phyloP scores from a whole-genome alignment of 495 filamentous ascomycete genomes.

The Aspergillus homomorphus region DNA sequence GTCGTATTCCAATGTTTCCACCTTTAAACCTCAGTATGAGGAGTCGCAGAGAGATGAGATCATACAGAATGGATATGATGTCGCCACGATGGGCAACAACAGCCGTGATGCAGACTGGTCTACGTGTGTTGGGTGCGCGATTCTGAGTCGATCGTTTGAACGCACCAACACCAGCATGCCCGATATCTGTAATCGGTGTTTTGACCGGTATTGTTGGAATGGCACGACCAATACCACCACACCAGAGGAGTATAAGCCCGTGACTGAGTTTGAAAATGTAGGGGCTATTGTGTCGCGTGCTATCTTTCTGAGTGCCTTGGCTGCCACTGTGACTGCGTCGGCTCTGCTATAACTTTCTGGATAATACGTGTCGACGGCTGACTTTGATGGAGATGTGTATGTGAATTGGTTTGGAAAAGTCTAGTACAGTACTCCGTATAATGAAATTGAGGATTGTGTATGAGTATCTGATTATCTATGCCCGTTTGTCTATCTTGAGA shows the following conservation, averaged over 20 bases:
- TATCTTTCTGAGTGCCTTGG: constrained; percentile 2
- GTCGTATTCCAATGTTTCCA: constrained; percentile 67
- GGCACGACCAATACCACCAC: constrained; percentile 32
- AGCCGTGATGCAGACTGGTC: constrained; percentile 71
- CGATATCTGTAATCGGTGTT: constrained; percentile 68
- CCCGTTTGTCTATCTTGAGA: background rate
- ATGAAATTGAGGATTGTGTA: too few species aligned
- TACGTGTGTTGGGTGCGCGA: constrained; percentile 80
- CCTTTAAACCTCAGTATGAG: constrained; percentile 62
- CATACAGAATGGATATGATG: constrained; percentile 79
- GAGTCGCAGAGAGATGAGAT: constrained; percentile 65
- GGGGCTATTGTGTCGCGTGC: constrained; percentile 17
- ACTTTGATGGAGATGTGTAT: background rate
- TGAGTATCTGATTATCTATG: background rate
- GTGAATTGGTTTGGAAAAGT: background rate
- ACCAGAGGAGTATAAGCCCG: constrained; percentile 31
- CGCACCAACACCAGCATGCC: constrained; percentile 64
- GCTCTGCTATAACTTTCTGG: background rate
- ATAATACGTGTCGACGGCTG: background rate
- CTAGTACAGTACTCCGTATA: too few species aligned
- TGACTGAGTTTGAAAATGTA: constrained; percentile 19
- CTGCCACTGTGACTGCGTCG: background rate
- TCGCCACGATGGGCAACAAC: constrained; percentile 76
- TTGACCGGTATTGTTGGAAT: constrained; percentile 76
- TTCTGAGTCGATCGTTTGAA: constrained; percentile 70